A percentile compares a stretch with the other conserved stretches of the same genome.
phyloP scores from a whole-genome alignment of 352 stramenopile genomes.

The Pythium brachiatum region DNA sequence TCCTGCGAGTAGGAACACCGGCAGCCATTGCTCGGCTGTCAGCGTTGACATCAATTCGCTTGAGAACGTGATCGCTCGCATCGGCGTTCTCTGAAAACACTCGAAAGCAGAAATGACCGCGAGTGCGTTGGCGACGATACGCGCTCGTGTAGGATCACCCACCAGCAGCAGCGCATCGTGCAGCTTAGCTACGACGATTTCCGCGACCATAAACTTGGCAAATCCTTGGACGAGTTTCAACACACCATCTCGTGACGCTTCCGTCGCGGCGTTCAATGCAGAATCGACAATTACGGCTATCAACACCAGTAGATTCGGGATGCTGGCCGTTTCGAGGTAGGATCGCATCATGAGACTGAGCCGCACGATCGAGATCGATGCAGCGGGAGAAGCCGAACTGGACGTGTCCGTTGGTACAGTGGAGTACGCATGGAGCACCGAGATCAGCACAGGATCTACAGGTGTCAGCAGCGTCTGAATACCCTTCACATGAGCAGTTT shows the following conservation, averaged over 20 bases:
- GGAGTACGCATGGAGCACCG: constrained; percentile 11
- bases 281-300: constrained; percentile 12
- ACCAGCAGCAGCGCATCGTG: constrained; percentile 10
- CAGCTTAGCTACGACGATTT: constrained; percentile 15
- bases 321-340: constrained; percentile 5
- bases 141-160: neutral
- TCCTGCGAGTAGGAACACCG: neutral
- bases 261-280: neutral
- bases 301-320: constrained; percentile 18
- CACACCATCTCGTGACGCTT: constrained; percentile 7
- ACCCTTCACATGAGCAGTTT: neutral
- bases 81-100: neutral
- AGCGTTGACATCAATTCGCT: constrained; percentile 9
- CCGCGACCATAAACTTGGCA: constrained; percentile 6
- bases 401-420: neutral
- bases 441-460: constrained; percentile 7
- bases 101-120: neutral
- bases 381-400: neutral
- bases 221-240: constrained; percentile 20
- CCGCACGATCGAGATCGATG: constrained; percentile 21
- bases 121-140: constrained; percentile 10
- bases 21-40: constrained; percentile 11
- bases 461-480: constrained; percentile 4
- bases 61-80: neutral
- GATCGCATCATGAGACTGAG: constrained; percentile 23